Base-by-base conservation (phyloP, 257 asterid species). In the Echium plantagineum region DNA sequence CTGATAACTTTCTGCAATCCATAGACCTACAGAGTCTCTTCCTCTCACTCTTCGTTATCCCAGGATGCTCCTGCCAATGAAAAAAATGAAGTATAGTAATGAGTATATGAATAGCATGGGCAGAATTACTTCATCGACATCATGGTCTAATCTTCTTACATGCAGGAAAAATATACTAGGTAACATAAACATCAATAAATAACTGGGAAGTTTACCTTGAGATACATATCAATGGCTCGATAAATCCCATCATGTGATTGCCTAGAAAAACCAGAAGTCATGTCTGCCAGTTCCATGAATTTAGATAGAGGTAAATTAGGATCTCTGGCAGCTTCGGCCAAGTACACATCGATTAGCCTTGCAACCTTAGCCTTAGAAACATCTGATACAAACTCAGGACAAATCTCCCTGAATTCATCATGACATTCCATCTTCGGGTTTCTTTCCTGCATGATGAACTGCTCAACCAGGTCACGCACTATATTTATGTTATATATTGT, bases 281-380 rank as follows among this genome's bases (percentile, higher is more conserved):
- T 72, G 49, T 80, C 79, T 3, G 89, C 81, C 13, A 89, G 79
- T 61, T 74, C 83, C 32, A 85, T 58, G 63, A 89, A 83, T 71
- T 77, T 72, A 15, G 76, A 66, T 67, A 81, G 42, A 28, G 83
- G 76, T 35, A 85, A 73, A 46, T 71, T 72, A 18, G 81, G 70
- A 73, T 85, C 96, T 64, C 80, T 77, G 47, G 95, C 81, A 62
- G 88, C 95, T 77, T 85, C 90, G 26, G 85, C 85, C 65, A 89
- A 87, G 70, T 89, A 89, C 48, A 83, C 79, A 67, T 89, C 96
- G 7, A 89, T 78, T 63, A 85, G 67, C 55, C 76, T 75, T 24
- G 94, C 90, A 68, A 89, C 95, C 73, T 80, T 89, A 15, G 65
- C 63, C 75, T 80, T 85, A 16, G 96, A 74, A 32, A 74, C 78